Evolutionary conservation across 257 asterid genomes (phyloP).

Genomic region (Asclepias syriaca): DNA sequence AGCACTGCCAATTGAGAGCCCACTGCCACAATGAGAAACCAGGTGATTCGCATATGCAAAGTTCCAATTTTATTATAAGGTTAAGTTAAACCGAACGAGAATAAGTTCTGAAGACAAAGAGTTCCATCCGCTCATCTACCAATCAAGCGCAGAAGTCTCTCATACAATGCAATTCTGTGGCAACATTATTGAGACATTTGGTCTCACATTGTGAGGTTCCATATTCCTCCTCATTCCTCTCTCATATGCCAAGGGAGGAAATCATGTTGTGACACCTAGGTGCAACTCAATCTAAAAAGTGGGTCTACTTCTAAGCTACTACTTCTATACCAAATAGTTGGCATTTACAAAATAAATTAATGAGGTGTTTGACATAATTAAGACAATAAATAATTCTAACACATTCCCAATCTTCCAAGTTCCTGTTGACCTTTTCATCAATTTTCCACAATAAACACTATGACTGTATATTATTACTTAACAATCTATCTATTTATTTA

Average conservation of each 20-base stretch:
- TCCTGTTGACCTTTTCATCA: not conserved
- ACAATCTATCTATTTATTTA: not conserved
- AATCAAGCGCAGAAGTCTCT: not conserved
- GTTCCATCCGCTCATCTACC: not conserved
- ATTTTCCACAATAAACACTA: not conserved
- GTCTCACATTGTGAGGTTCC: slow-evolving; percentile 5
- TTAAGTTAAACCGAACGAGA: not conserved
- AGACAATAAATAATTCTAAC: not conserved
- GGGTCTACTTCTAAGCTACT: not conserved
- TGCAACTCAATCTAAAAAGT: not conserved
- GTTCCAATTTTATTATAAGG: not conserved
- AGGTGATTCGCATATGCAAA: not conserved
- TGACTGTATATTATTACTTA: not conserved
- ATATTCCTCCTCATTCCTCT: slow-evolving; percentile 2
- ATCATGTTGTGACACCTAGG: not conserved
- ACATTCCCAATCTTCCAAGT: not conserved
- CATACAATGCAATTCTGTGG: not conserved
- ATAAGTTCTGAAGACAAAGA: not conserved
- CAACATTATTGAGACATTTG: not conserved
- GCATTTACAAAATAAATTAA: not conserved
- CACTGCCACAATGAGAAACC: not conserved
- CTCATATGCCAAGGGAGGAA: not conserved
- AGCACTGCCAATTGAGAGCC: not conserved
- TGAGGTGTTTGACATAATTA: not conserved
- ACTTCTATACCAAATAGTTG: not conserved